Evolutionary conservation across 371 early-diverging fungal genomes (phyloP).

Genomic region (Actinomortierella ambigua): DNA sequence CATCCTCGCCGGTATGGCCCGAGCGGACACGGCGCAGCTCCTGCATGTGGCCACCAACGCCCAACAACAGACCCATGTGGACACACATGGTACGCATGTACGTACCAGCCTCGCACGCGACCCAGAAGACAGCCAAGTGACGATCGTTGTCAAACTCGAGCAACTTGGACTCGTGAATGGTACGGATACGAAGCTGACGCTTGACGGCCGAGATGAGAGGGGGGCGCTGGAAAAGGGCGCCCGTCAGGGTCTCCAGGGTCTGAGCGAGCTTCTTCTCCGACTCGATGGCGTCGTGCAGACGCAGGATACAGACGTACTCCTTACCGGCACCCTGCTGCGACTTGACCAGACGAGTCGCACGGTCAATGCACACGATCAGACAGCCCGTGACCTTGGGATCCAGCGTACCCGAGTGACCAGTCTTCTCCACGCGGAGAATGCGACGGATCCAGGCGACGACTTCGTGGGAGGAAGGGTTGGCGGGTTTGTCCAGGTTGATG

Average conservation of each 20-base stretch:
- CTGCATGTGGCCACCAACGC: conserved; percentile 99
- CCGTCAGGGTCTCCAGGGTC: conserved; percentile 95
- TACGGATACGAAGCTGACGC: conserved; percentile 99
- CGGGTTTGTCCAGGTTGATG: conserved; percentile 97
- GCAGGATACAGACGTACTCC: conserved; percentile 97
- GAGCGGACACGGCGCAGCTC: conserved; percentile 99
- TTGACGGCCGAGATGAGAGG: conserved; percentile 99
- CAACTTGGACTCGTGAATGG: conserved; percentile 96
- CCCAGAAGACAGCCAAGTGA: conserved; percentile 97
- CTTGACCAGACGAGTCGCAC: conserved; percentile 99
- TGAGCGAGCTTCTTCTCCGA: conserved; percentile 85
- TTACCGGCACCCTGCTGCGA: conserved; percentile 99
- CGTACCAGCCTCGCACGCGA: conserved; percentile 99
- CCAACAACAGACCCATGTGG: conserved; percentile 97
- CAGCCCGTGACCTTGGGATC: conserved; percentile 99
- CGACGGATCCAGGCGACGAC: conserved; percentile 99
- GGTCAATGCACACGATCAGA: conserved; percentile 98
- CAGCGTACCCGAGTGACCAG: conserved; percentile 99
- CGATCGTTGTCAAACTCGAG: conserved; percentile 97
- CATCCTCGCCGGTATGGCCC: conserved; percentile 93
- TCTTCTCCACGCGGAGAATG: conserved; percentile 98
- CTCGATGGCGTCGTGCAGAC: conserved; percentile 94
- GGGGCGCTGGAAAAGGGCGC: conserved; percentile 99
- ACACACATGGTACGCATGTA: conserved; percentile 99
- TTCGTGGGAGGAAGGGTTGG: conserved; percentile 99